These are phyloP conservation scores for Pseudogymnoascus sp. DNA, from an alignment of 2,329 filamentous ascomycete species.

Conservation along the genomic window DNA sequence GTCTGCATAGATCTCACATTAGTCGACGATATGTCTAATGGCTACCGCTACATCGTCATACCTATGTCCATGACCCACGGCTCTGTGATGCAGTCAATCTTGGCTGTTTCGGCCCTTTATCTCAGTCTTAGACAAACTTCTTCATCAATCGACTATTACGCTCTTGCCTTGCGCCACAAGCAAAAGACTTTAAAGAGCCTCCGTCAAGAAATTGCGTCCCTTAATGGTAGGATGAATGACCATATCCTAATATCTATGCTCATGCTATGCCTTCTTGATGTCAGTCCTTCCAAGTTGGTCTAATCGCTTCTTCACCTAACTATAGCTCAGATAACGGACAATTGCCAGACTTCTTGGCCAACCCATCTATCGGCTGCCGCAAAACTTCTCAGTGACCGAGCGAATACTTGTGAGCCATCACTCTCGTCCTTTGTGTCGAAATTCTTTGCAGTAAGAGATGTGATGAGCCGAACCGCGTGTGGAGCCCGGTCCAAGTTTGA, in stretches of 20 bases:
- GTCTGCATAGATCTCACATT: slow-evolving; percentile 13
- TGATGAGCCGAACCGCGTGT: slow-evolving; percentile 15
- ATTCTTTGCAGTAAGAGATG: slow-evolving; percentile 15
- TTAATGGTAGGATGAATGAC: slow-evolving; percentile 9
- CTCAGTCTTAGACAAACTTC: slow-evolving; percentile 10
- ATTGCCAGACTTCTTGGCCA: slow-evolving; percentile 14
- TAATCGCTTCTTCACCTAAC: no score
- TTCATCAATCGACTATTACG: slow-evolving; percentile 9
- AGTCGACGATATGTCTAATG: slow-evolving; percentile 14
- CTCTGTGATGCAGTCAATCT: slow-evolving; percentile 11
- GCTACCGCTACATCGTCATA: slow-evolving; percentile 12
- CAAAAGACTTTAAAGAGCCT: slow-evolving; percentile 11
- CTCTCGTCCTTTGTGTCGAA: slow-evolving; percentile 13
- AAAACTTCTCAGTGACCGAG: slow-evolving; percentile 6
- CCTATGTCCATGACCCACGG: slow-evolving; percentile 11
- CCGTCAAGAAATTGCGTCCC: slow-evolving; percentile 8
- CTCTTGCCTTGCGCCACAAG: slow-evolving; percentile 12
- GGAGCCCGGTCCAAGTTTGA: slow-evolving; percentile 13
- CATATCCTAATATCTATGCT: slow-evolving; percentile 13
- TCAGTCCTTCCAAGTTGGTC: background rate
- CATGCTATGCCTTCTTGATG: slow-evolving; percentile 14
- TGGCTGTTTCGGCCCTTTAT: slow-evolving; percentile 12
- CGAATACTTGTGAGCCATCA: slow-evolving; percentile 9
- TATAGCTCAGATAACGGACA: slow-evolving; percentile 11
- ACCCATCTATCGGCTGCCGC: slow-evolving; percentile 14